Percentiles rank a stretch among this genome's conserved stretches.
These are phyloP conservation scores for Danielia oregonensis DNA, from an alignment of 805 yeast species.

Conservation along the genomic window DNA sequence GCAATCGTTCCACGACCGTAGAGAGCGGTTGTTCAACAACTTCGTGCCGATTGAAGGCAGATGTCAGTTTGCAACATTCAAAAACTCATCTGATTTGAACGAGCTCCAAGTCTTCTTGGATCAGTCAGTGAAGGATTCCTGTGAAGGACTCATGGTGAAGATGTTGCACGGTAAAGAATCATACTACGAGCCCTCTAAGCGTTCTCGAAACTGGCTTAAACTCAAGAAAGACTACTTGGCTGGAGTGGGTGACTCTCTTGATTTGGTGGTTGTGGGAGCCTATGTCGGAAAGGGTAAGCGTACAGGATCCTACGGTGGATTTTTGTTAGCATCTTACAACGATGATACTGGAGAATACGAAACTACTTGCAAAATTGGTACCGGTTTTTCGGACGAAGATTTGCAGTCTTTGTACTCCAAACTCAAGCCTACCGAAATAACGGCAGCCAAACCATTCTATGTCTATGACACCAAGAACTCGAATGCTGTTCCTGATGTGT, in stretches of 20 bases:
- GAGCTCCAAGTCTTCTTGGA: constrained; percentile 84
- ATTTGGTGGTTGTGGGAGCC: constrained; percentile 90
- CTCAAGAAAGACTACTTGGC: constrained; percentile 91
- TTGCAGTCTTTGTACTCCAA: constrained; percentile 55
- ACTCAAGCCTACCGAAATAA: constrained; percentile 64
- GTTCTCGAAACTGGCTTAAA: constrained; percentile 94
- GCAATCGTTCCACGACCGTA: constrained; percentile 64
- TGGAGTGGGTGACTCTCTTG: constrained; percentile 95
- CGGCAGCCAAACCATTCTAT: constrained; percentile 62
- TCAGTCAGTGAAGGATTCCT: constrained; percentile 80
- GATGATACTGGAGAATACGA: constrained; percentile 90
- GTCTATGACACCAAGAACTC: constrained; percentile 58
- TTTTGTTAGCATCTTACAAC: constrained; percentile 84
- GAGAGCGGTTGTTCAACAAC: constrained; percentile 54
- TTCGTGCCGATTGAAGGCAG: constrained; percentile 67
- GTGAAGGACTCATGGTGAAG: constrained; percentile 97
- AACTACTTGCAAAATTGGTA: constrained; percentile 94
- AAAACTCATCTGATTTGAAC: constrained; percentile 64
- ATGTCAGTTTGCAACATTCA: constrained; percentile 73
- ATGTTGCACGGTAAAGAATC: constrained; percentile 78
- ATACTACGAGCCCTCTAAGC: constrained; percentile 87
- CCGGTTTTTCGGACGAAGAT: constrained; percentile 90
- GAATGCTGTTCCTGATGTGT: constrained; percentile 80
- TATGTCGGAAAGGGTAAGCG: constrained; percentile 92
- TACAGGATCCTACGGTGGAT: constrained; percentile 94